Conservation (phyloP, 306 rosid genomes). For the Vicia faba region DNA sequence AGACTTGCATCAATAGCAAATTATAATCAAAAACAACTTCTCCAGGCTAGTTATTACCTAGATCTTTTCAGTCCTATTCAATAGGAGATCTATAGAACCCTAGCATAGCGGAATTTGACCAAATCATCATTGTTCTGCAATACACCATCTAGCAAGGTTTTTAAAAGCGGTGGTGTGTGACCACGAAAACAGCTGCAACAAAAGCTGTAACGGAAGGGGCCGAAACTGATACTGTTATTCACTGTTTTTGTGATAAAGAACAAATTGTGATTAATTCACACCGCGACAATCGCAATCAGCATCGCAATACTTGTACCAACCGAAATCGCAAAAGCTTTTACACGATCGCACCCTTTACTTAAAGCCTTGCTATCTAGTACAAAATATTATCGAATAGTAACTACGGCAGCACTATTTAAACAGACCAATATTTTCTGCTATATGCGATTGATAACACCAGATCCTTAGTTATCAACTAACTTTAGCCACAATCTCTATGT, state of each 20-base stretch:
- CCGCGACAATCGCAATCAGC: too few relatives aligned
- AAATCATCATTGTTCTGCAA: not conserved
- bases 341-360: too few relatives aligned
- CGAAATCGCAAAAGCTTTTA: too few relatives aligned
- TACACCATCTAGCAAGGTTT: not conserved
- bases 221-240: too few relatives aligned
- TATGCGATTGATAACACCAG: not conserved
- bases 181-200: too few relatives aligned
- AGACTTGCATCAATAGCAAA: conserved; percentile 24
- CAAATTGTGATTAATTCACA: too few relatives aligned
- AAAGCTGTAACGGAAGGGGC: too few relatives aligned
- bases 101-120: not conserved
- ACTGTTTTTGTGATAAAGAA: too few relatives aligned
- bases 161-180: too few relatives aligned
- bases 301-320: too few relatives aligned
- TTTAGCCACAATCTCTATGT: not conserved
- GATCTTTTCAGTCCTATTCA: not conserved
- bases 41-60: not conserved
- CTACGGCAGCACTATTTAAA: not conserved
- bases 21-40: conserved; percentile 18
- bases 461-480: not conserved
- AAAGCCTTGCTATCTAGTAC: not conserved
- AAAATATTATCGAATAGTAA: not conserved
- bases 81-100: not conserved
- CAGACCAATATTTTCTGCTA: not conserved